These are phyloP conservation scores for Didymella keratinophila DNA, from an alignment of 2,329 filamentous ascomycete genomes.

Conservation along the genomic window DNA sequence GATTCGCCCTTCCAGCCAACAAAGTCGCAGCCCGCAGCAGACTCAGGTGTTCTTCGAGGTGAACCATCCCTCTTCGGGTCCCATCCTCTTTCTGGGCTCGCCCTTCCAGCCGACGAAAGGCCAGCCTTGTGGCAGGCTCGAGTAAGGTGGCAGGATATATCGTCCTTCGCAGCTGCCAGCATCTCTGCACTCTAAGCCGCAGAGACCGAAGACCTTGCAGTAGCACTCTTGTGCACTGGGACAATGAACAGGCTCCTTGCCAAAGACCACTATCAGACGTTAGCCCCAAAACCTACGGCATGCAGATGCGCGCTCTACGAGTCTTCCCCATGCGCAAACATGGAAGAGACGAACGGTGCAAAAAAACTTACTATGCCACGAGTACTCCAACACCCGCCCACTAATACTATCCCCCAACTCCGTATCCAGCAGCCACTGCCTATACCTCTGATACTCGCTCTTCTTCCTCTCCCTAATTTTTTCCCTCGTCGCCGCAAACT, in stretches of 20 bases:
- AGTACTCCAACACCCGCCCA: slow-evolving; percentile 65
- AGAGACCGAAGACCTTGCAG: slow-evolving; percentile 71
- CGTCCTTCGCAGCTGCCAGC: slow-evolving; percentile 62
- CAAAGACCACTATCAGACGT: slow-evolving; percentile 44
- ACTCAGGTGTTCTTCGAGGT: neutral
- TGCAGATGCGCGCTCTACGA: too few relatives aligned
- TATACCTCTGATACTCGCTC: slow-evolving; percentile 59
- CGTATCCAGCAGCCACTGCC: slow-evolving; percentile 60
- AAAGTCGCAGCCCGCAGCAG: neutral
- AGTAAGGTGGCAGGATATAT: slow-evolving; percentile 66
- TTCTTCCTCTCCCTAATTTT: slow-evolving; percentile 56
- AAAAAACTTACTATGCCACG: slow-evolving; percentile 65
- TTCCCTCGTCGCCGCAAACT: slow-evolving; percentile 61
- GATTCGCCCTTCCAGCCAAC: too few relatives aligned
- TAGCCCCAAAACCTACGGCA: slow-evolving; percentile 18
- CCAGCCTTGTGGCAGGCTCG: slow-evolving; percentile 68
- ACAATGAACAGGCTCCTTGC: slow-evolving; percentile 61
- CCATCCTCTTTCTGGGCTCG: slow-evolving; percentile 20
- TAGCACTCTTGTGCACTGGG: slow-evolving; percentile 69
- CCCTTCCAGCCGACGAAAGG: slow-evolving; percentile 63
- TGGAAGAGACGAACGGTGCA: too few relatives aligned
- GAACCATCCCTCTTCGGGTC: slow-evolving; percentile 11
- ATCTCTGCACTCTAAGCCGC: slow-evolving; percentile 55
- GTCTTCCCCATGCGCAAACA: too few relatives aligned
- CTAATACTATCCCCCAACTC: slow-evolving; percentile 58